A percentile compares a stretch with the other conserved stretches of the same genome.
Conservation (phyloP, 192 early-diverging fungal species). For the Endogone sp. region DNA sequence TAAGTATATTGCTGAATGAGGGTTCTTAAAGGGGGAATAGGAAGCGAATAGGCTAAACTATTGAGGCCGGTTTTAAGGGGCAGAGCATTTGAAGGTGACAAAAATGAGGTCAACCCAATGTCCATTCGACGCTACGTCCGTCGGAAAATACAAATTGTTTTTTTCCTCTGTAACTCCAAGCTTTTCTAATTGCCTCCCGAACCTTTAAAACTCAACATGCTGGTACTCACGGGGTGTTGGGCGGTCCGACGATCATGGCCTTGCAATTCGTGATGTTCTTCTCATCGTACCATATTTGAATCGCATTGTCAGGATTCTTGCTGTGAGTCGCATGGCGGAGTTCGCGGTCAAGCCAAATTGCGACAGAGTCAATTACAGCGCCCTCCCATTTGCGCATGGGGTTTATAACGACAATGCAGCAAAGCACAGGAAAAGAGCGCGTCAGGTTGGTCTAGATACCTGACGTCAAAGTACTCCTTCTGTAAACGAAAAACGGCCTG, state of each 20-base stretch:
- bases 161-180: too few relatives aligned
- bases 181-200: too few relatives aligned
- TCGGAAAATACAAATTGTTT: too few relatives aligned
- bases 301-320: constrained; percentile 2
- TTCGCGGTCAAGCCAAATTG: neutral
- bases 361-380: neutral
- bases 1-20: too few relatives aligned
- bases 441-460: neutral
- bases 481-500: neutral
- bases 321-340: neutral
- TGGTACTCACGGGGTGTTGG: constrained; percentile 49
- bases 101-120: too few relatives aligned
- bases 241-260: constrained; percentile 56
- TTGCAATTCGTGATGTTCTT: constrained; percentile 59
- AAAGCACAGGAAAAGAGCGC: neutral
- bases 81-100: too few relatives aligned
- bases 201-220: too few relatives aligned
- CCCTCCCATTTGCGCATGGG: neutral
- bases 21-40: too few relatives aligned
- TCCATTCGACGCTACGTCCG: too few relatives aligned
- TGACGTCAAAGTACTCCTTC: neutral
- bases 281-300: constrained; percentile 29
- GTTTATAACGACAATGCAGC: neutral
- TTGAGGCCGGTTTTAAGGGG: too few relatives aligned
- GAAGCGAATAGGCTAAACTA: too few relatives aligned